A percentile compares a stretch with the other conserved stretches of the same genome.
Conservation (phyloP, 2,329 filamentous ascomycete genomes). For the Chaetomium sp. region DNA sequence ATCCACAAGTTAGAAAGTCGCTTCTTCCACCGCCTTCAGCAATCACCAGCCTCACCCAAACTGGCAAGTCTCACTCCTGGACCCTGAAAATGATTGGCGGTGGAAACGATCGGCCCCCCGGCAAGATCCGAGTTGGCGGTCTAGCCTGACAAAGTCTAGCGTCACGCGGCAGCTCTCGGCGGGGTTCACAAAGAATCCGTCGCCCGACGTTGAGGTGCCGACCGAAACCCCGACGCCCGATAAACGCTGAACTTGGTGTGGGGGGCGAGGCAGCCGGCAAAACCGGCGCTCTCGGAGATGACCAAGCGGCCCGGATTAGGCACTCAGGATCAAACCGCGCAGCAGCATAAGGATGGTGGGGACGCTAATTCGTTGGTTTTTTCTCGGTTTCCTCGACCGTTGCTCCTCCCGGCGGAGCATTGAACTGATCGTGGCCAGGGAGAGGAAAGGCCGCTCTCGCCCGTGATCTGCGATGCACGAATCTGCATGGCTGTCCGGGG, state of each 20-base stretch:
- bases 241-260: not conserved
- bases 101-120: too few relatives aligned
- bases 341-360: not conserved
- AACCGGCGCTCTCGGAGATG: slow-evolving; percentile 11
- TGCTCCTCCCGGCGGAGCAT: not conserved
- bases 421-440: not conserved
- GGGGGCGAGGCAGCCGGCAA: not conserved
- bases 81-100: not conserved
- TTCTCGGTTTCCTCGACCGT: not conserved
- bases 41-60: too few relatives aligned
- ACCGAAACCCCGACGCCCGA: slow-evolving; percentile 19
- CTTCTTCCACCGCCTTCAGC: too few relatives aligned
- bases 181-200: slow-evolving; percentile 7
- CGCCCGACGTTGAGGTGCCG: too few relatives aligned
- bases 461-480: not conserved
- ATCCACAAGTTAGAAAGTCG: too few relatives aligned
- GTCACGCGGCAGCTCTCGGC: not conserved
- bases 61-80: not conserved
- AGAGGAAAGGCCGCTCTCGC: not conserved
- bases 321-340: not conserved
- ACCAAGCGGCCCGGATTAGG: not conserved
- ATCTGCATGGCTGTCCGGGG: not conserved
- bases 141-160: not conserved
- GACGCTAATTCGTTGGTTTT: not conserved
- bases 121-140: not conserved